These are phyloP conservation scores for Trifolium pratense DNA, from an alignment of 306 rosid genomes.

Conservation along the genomic window DNA sequence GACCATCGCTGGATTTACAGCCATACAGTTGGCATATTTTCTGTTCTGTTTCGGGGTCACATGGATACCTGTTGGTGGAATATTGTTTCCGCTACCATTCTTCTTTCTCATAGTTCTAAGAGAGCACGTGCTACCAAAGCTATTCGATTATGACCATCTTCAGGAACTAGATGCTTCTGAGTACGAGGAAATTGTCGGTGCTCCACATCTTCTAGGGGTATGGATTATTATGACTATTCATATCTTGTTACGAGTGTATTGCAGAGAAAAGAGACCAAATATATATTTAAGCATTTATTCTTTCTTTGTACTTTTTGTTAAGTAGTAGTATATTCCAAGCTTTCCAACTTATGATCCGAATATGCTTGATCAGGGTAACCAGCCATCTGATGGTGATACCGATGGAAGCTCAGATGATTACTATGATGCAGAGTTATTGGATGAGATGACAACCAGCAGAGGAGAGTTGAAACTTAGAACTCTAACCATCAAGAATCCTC, in stretches of 20 bases:
- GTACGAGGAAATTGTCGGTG: constrained; percentile 76
- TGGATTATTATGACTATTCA: not conserved
- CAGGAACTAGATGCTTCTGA: constrained; percentile 92
- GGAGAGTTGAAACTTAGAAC: constrained; percentile 84
- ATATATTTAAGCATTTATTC: not conserved
- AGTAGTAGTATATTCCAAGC: constrained; percentile 3
- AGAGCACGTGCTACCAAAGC: constrained; percentile 74
- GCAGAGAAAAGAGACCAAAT: constrained; percentile 1
- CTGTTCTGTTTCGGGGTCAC: constrained; percentile 75
- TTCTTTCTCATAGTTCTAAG: constrained; percentile 80
- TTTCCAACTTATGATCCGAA: constrained; percentile 18
- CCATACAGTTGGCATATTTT: constrained; percentile 69
- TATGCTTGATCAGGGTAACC: constrained; percentile 60
- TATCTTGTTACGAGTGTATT: not conserved
- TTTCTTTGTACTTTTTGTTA: constrained; percentile 14
- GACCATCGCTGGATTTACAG: constrained; percentile 72
- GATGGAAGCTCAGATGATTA: constrained; percentile 52
- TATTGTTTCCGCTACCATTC: constrained; percentile 86
- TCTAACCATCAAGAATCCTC: constrained; percentile 48
- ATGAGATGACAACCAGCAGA: constrained; percentile 81
- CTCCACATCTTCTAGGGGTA: constrained; percentile 52
- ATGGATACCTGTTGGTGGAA: constrained; percentile 89
- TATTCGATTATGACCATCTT: constrained; percentile 59
- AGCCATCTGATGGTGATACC: constrained; percentile 36
- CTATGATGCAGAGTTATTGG: constrained; percentile 79